Evolutionary conservation across 139 green algal species (phyloP).

Genomic region (Chara braunii): DNA sequence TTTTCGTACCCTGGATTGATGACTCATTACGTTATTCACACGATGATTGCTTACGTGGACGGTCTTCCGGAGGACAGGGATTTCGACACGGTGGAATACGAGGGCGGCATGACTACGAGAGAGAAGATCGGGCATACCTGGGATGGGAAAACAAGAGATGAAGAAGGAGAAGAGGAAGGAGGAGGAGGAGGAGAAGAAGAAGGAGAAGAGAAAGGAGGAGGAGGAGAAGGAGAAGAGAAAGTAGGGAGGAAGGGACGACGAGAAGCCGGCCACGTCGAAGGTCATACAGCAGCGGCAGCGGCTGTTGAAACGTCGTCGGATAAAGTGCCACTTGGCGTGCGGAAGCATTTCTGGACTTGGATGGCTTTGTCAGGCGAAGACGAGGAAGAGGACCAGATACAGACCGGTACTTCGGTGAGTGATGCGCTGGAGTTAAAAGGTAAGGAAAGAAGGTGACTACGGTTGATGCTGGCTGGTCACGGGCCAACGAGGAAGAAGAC

Average conservation of each 20-base stretch:
- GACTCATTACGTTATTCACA: conserved; percentile 31
- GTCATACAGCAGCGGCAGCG: too few relatives aligned
- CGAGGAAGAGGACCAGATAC: too few relatives aligned
- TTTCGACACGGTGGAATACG: conserved; percentile 28
- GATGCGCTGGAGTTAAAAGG: too few relatives aligned
- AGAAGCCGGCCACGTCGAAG: too few relatives aligned
- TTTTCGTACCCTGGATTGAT: conserved; percentile 32
- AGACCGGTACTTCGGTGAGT: too few relatives aligned
- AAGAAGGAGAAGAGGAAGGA: background rate
- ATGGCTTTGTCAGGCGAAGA: too few relatives aligned
- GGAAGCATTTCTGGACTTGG: conserved; percentile 35
- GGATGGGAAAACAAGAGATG: background rate
- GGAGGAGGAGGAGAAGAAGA: background rate
- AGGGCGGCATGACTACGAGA: background rate
- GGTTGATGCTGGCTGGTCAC: too few relatives aligned
- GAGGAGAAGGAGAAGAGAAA: background rate
- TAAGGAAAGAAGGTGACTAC: too few relatives aligned
- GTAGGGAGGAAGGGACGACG: background rate
- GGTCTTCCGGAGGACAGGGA: conserved; percentile 8
- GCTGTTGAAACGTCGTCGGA: too few relatives aligned
- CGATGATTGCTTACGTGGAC: conserved; percentile 3
- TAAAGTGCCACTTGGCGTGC: conserved; percentile 21
- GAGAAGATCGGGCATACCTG: background rate
- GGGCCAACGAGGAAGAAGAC: too few relatives aligned
- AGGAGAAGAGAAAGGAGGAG: background rate